These are phyloP conservation scores for Penicillium sp. DNA, from an alignment of 2,329 filamentous ascomycete genomes.

Conservation along the genomic window DNA sequence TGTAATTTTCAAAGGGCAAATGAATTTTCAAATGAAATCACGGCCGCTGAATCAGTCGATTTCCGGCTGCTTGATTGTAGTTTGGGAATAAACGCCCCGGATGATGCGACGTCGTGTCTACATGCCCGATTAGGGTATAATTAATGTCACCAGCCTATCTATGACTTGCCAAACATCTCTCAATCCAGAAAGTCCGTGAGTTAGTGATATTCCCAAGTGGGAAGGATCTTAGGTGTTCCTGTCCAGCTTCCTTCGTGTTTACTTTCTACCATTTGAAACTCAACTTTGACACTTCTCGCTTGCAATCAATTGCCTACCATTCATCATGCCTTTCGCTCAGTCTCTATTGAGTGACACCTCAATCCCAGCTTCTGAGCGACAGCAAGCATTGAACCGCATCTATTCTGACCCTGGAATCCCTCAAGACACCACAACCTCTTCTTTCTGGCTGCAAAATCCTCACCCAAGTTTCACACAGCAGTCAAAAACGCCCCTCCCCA, in stretches of 20 bases:
- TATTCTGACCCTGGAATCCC: slow-evolving; percentile 35
- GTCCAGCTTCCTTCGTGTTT: too few relatives aligned
- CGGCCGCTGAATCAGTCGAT: too few relatives aligned
- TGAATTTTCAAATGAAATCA: slow-evolving; percentile 7
- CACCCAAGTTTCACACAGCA: slow-evolving; percentile 29
- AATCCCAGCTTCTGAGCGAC: slow-evolving; percentile 16
- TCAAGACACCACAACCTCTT: slow-evolving; percentile 31
- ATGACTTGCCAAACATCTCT: neutral
- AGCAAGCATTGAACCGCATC: slow-evolving; percentile 23
- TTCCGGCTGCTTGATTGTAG: too few relatives aligned
- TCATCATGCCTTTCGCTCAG: slow-evolving; percentile 23
- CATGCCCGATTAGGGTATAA: slow-evolving; percentile 16
- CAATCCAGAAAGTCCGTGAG: too few relatives aligned
- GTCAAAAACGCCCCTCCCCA: slow-evolving; percentile 25
- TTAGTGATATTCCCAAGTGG: too few relatives aligned
- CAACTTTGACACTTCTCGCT: neutral
- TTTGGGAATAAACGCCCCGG: too few relatives aligned
- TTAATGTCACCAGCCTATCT: too few relatives aligned
- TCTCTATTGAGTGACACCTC: slow-evolving; percentile 15
- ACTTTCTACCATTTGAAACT: neutral
- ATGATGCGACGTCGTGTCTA: slow-evolving; percentile 10
- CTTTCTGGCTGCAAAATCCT: slow-evolving; percentile 35
- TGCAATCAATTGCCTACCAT: neutral
- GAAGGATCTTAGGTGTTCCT: too few relatives aligned
- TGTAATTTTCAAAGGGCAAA: slow-evolving; percentile 14